Evolutionary conservation across 768 basidiomycete genomes (phyloP), one percentile per base, ranked within the genome.

Genomic region (Tylopilus vinaceipallidus): DNA sequence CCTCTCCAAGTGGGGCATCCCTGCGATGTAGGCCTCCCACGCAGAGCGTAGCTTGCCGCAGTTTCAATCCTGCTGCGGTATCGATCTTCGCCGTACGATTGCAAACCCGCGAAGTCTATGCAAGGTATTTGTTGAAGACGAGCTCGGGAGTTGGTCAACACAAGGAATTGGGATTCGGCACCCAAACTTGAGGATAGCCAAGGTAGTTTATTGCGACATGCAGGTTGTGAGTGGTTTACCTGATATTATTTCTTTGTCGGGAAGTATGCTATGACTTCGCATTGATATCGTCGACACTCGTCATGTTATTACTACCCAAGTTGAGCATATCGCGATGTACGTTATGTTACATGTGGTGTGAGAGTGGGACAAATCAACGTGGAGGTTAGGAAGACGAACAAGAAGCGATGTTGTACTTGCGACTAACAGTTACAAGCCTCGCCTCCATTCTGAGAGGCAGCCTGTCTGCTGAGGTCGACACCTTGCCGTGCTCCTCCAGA

Each of bases 391-490:
- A 14, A 38, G 35, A 53, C 35, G 36, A 52, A 43, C 36, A 19
- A 14, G 37, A 40, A 37, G 26, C 33, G n/a, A 49, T 17, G 43
- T 45, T 41, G 41, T 34, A 24, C 56, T 64, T 19, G 47, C 41
- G 12, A 47, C 58, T 73, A 93, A 70, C 90, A 93, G 64, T 90
- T 91, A 74, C 90, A 93, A 47, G 73, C 71, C 36, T 90, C 88
- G 55, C 75, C 75, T 36, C 75, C 77, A 53, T 75, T 74, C 14
- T 75, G 64, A 51, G 74, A 62, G 42, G 68, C 56, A 19, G 78
- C 56, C 63, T 86, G 84, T 63, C 77, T 88, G 73, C 87, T 90
- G 52, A 93, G 80, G 67, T 93, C 87, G n/a, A 93, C 84, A 35
- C 86, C 87, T 50, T 81, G 67, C 58, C 83, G 73, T 50, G 75